phyloP scores from a whole-genome alignment of 2,329 filamentous ascomycete genomes.

The Trichoderma koningii region DNA sequence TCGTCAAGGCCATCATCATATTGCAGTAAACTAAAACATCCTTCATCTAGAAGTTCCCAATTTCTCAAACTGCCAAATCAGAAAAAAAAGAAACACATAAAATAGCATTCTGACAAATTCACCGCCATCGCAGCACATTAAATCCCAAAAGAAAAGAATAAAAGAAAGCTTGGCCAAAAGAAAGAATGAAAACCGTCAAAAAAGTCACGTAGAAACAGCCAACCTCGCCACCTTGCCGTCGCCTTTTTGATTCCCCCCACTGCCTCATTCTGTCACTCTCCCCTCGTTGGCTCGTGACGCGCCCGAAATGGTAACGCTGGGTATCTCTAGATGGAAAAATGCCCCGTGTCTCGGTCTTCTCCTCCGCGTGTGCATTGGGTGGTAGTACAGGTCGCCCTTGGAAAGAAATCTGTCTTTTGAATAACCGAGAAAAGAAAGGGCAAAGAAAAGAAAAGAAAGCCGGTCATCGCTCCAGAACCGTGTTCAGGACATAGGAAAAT shows the following conservation, averaged over 20 bases:
- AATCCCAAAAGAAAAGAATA: background rate
- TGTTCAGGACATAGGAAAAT: constrained; percentile 22
- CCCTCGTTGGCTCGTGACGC: constrained; percentile 20
- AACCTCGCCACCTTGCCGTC: constrained; percentile 25
- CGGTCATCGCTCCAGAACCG: constrained; percentile 26
- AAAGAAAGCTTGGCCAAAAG: background rate
- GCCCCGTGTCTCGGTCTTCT: constrained; percentile 33
- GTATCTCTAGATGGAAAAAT: constrained; percentile 44
- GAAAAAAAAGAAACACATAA: background rate
- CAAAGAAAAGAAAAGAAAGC: background rate
- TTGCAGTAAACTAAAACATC: constrained; percentile 21
- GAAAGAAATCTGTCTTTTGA: constrained; percentile 29
- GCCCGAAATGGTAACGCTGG: constrained; percentile 35
- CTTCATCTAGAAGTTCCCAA: constrained; percentile 25
- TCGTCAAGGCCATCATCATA: constrained; percentile 28
- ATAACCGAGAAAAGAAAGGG: constrained; percentile 15
- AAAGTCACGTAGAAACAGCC: constrained; percentile 23
- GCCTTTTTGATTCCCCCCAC: constrained; percentile 12
- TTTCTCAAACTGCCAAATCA: constrained; percentile 2
- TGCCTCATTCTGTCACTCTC: background rate
- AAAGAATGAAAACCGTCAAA: constrained; percentile 10
- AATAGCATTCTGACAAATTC: constrained; percentile 11
- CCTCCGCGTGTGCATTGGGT: constrained; percentile 28
- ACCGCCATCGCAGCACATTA: constrained; percentile 14
- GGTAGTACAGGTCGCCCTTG: constrained; percentile 31